Evolutionary conservation across 306 rosid genomes (phyloP).

Genomic region (Pyrus pyrifolia): DNA sequence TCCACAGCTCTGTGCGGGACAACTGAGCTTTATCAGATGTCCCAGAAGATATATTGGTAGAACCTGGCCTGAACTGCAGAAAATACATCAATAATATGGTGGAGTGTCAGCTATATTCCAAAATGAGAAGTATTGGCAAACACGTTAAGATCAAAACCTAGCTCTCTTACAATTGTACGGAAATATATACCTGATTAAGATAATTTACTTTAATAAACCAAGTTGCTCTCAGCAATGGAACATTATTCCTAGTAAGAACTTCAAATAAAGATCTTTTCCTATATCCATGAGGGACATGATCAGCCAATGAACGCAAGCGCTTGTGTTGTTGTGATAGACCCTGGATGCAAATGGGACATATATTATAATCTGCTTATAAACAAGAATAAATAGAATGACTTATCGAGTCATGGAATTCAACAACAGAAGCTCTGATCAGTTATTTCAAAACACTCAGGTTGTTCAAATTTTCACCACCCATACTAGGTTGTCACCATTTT

Average conservation of each 20-base stretch:
- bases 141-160: background rate
- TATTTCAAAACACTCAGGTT: background rate
- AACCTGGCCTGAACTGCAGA: constrained; percentile 69
- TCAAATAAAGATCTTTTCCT: constrained; percentile 67
- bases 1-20: constrained; percentile 84
- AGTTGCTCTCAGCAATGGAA: constrained; percentile 90
- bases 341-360: constrained; percentile 30
- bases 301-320: constrained; percentile 64
- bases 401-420: background rate
- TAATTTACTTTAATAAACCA: constrained; percentile 89
- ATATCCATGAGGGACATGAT: constrained; percentile 85
- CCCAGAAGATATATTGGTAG: constrained; percentile 58
- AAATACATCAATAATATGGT: constrained; percentile 29
- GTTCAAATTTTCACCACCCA: background rate
- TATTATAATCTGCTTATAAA: background rate
- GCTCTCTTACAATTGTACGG: constrained; percentile 2
- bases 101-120: constrained; percentile 15
- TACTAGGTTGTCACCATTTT: background rate
- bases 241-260: constrained; percentile 81
- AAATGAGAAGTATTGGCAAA: constrained; percentile 7
- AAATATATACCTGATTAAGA: constrained; percentile 75
- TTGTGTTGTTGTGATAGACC: constrained; percentile 96
- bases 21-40: constrained; percentile 66
- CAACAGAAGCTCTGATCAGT: background rate
- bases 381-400: background rate